Percentiles rank a stretch among this genome's conserved stretches.
Evolutionary conservation across 2,329 filamentous ascomycete genomes (phyloP).

Genomic region (Ambrosiella xylebori): DNA sequence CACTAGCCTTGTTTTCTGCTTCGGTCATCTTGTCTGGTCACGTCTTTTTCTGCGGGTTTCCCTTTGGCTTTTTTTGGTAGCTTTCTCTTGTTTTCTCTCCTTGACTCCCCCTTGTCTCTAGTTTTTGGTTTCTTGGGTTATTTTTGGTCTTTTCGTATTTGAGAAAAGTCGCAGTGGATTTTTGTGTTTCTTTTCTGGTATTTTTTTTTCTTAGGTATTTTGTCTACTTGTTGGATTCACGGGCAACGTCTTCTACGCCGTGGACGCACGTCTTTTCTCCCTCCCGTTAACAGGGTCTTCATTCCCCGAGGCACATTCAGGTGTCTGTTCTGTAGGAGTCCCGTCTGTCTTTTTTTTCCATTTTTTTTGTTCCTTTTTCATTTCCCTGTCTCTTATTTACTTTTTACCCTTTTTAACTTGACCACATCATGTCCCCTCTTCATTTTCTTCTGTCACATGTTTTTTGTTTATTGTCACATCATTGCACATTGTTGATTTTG

Average conservation of each 20-base stretch:
- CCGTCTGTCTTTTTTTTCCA: too few relatives aligned
- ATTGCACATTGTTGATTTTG: background rate
- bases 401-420: conserved; percentile 9
- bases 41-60: background rate
- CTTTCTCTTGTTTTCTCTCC: conserved; percentile 3
- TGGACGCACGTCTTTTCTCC: background rate
- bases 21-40: background rate
- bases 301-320: background rate
- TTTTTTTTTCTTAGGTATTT: background rate
- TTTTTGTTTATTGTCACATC: background rate
- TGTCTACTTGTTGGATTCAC: background rate
- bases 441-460: conserved; percentile 12
- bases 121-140: background rate
- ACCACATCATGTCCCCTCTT: conserved; percentile 12
- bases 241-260: background rate
- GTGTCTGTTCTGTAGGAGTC: too few relatives aligned
- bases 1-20: conserved; percentile 6
- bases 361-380: background rate
- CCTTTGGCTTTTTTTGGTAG: background rate
- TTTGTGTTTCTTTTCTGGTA: background rate
- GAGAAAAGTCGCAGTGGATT: conserved; percentile 7
- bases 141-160: conserved; percentile 7
- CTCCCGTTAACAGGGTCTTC: conserved; percentile 8
- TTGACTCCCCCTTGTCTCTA: conserved; percentile 5
- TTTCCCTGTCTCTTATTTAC: conserved; percentile 5